These are phyloP conservation scores for Leccinum aurantiacum DNA, from an alignment of 768 basidiomycete species.

Conservation along the genomic window DNA sequence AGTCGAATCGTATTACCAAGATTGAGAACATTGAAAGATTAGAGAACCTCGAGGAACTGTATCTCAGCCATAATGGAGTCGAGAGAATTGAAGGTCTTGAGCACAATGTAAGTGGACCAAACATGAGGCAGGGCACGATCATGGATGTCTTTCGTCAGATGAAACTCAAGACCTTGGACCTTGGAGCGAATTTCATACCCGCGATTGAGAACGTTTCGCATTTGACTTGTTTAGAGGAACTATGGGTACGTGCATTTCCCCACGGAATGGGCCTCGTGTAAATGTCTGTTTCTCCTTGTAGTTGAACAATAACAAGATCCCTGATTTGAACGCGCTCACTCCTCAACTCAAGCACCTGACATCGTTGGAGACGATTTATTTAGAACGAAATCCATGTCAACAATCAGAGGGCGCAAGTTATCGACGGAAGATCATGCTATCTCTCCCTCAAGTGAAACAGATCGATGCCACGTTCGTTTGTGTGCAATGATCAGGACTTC, in stretches of 20 bases:
- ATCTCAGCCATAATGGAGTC: constrained; percentile 93
- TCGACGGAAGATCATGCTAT: constrained; percentile 84
- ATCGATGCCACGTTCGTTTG: constrained; percentile 92
- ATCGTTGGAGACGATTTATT: constrained; percentile 83
- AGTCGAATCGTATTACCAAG: constrained; percentile 90
- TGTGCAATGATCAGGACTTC: background rate
- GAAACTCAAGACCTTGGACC: constrained; percentile 82
- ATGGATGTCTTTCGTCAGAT: constrained; percentile 29
- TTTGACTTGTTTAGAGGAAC: constrained; percentile 75
- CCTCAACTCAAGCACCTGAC: constrained; percentile 58
- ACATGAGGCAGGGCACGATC: background rate
- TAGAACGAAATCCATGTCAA: constrained; percentile 95
- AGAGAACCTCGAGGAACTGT: constrained; percentile 79
- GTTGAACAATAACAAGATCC: constrained; percentile 88
- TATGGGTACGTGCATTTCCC: constrained; percentile 68
- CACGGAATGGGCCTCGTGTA: background rate
- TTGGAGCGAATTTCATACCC: constrained; percentile 82
- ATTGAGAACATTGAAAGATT: constrained; percentile 79
- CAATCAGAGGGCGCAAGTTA: constrained; percentile 72
- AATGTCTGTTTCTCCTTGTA: constrained; percentile 31
- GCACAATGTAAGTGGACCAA: constrained; percentile 59
- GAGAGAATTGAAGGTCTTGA: constrained; percentile 81
- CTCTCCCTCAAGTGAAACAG: constrained; percentile 86
- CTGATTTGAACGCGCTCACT: constrained; percentile 66
- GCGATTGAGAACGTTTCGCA: constrained; percentile 82